Conservation (phyloP, 2,329 filamentous ascomycete genomes). For the Arthrobotrys sinensis region DNA sequence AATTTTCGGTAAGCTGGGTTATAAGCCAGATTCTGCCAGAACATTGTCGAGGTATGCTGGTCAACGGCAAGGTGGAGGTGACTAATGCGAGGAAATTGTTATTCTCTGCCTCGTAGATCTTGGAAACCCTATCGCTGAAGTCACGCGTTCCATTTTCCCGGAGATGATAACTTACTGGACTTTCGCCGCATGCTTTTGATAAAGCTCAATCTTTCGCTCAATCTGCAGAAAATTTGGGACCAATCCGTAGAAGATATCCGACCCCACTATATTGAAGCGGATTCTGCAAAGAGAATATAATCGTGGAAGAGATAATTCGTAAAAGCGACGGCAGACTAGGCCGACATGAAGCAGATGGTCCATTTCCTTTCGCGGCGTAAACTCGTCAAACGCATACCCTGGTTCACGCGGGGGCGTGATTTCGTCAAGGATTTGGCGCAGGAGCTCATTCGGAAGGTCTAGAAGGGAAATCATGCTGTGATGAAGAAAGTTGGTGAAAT, state of each 20-base stretch:
- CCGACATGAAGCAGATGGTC: background rate
- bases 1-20: background rate
- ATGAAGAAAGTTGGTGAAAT: too few species aligned
- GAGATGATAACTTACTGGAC: background rate
- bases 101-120: background rate
- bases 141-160: background rate
- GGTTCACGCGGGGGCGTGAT: background rate
- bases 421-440: background rate
- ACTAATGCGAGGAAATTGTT: background rate
- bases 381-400: background rate
- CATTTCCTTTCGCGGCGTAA: too few species aligned
- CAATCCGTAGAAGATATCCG: background rate
- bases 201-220: background rate
- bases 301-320: background rate
- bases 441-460: background rate
- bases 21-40: too few species aligned
- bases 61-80: too few species aligned
- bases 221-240: background rate
- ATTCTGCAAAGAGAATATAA: background rate
- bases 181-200: background rate
- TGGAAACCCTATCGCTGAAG: too few species aligned
- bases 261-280: background rate
- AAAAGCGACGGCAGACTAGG: background rate
- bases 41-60: too few species aligned
- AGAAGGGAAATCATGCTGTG: background rate